Evolutionary conservation across 2,329 filamentous ascomycete genomes (phyloP).

Genomic region (Lachnellula occidentalis): DNA sequence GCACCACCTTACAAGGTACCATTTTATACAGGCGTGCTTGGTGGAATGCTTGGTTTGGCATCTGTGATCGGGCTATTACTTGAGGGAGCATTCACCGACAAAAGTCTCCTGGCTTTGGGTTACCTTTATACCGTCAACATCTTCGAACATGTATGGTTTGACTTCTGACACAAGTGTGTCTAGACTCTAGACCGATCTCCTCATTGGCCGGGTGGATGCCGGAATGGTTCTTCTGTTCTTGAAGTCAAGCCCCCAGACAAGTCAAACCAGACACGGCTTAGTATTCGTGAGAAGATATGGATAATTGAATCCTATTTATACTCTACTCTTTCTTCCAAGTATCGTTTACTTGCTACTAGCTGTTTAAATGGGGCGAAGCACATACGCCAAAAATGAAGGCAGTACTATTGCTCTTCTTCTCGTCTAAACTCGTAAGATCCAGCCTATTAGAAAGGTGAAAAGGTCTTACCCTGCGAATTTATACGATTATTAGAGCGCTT

Average conservation of each 20-base stretch:
- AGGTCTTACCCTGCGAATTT: no score
- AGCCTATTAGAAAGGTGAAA: no score
- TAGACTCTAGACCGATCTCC: conserved; percentile 8
- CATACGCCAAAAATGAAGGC: conserved; percentile 32
- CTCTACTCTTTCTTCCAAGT: conserved; percentile 31
- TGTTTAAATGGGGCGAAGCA: conserved; percentile 37
- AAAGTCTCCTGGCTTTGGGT: conserved; percentile 28
- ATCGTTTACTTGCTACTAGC: conserved; percentile 36
- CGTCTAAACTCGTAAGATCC: no score
- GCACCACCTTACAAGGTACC: background rate
- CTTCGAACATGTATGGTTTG: background rate
- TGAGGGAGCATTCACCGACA: conserved; percentile 22
- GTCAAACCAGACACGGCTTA: conserved; percentile 33
- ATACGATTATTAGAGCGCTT: no score
- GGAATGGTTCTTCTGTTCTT: conserved; percentile 33
- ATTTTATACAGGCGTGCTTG: conserved; percentile 19
- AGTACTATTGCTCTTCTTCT: conserved; percentile 33
- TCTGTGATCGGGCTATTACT: conserved; percentile 30
- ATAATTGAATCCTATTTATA: conserved; percentile 34
- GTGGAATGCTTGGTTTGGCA: conserved; percentile 25
- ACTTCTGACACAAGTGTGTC: background rate
- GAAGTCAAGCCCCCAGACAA: conserved; percentile 31
- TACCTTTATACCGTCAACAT: conserved; percentile 25
- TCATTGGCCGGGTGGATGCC: conserved; percentile 31
- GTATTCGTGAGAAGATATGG: conserved; percentile 19